Evolutionary conservation across 164 flowering plant species (phyloP), one percentile per base, ranked within the genome.

Genomic region (Macadamia integrifolia): DNA sequence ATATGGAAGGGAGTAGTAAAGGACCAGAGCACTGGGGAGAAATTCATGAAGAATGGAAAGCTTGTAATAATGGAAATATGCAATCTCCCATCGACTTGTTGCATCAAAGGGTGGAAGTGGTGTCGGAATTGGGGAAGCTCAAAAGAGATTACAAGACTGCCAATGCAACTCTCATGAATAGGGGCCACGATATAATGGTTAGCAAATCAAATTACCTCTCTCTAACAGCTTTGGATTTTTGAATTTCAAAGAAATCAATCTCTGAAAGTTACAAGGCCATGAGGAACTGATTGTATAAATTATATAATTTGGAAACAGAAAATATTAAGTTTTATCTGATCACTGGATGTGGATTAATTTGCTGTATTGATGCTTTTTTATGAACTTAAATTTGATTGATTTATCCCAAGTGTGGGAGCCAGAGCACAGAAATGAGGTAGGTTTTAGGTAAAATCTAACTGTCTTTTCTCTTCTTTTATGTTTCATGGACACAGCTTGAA

Each of bases 1-100:
- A 78, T 28, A 43, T 70, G 1, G 43, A 7, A 58, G 55, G 68
- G 7, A 74, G 78, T 46, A 65, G 46, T 0, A 69, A 50, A 4
- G 81, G 81, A 9, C 81, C 81, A 6, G 60, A 74, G 9, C 62
- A 70, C 35, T 79, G 81, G 81, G 79, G 79, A 7, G 61, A 75
- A 29, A 58, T 79, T 6, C 31, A 63, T 8, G 60, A 70, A 35
- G 74, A 79, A 23, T 79, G 81, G 81, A 32, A 15, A 1, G 42
- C 29, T 14, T 78, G 81, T n/a, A 58, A 43, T 1, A 10, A 64
- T 0, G 81, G 81, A 11, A 10, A 42, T 2, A 59, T 76, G 79
- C 81, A 79, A 53, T 79, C 81, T 30, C 81, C 81, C 0, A 77
- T 77, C 32, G 77, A 77, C 61, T 29, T 77, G 42, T 9, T 57